These are phyloP conservation scores for Skeletonema grethae DNA, from an alignment of 108 stramenopile genomes.

Conservation along the genomic window DNA sequence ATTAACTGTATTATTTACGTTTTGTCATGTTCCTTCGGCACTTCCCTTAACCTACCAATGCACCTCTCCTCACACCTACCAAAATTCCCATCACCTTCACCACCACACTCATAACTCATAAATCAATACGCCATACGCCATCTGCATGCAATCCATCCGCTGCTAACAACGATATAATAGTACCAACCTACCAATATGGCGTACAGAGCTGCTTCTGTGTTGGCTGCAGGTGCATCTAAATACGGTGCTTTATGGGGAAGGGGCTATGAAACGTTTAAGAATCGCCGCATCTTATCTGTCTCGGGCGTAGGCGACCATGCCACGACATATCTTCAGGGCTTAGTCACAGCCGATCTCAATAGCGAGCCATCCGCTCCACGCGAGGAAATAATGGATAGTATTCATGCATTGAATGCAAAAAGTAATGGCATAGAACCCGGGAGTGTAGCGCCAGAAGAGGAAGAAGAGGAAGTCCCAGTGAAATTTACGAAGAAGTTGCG, in stretches of 20 bases:
- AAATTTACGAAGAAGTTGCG: constrained; percentile 65
- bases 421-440: neutral
- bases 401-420: constrained; percentile 11
- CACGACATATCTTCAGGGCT: constrained; percentile 74
- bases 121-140: too few relatives aligned
- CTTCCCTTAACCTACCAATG: neutral
- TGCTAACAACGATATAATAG: neutral
- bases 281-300: constrained; percentile 78
- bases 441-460: constrained; percentile 3
- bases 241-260: constrained; percentile 78
- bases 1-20: too few relatives aligned
- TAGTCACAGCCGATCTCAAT: constrained; percentile 74
- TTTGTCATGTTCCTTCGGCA: too few relatives aligned
- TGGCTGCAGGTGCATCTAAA: constrained; percentile 24
- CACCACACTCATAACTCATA: too few relatives aligned
- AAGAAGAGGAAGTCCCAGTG: constrained; percentile 43
- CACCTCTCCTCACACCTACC: neutral
- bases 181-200: constrained; percentile 14
- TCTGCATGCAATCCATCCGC: neutral
- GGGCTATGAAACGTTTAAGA: constrained; percentile 76
- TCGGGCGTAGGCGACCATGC: constrained; percentile 62
- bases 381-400: constrained; percentile 39
- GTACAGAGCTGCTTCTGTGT: constrained; percentile 21
- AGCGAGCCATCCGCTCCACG: constrained; percentile 58
- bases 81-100: neutral